These are phyloP conservation scores for Apiotrichum porosum DNA, from an alignment of 1,284 basidiomycete species.

Conservation along the genomic window DNA sequence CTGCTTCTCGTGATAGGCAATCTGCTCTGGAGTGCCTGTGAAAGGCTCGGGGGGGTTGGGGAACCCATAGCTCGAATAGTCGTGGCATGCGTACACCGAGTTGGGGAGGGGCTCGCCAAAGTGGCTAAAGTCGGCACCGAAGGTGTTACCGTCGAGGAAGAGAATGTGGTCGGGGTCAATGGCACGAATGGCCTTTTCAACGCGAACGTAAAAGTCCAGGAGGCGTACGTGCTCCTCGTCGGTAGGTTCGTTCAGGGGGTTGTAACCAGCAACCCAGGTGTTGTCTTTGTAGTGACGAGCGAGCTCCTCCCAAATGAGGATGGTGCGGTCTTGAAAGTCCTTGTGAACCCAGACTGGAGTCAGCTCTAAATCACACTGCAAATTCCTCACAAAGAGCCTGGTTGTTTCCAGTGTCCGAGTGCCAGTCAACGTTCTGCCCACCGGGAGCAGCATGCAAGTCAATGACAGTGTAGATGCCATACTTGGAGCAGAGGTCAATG, in stretches of 20 bases:
- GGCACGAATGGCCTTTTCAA: constrained; percentile 60
- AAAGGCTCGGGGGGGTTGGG: constrained; percentile 57
- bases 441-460: constrained; percentile 47
- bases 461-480: constrained; percentile 47
- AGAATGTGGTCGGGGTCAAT: constrained; percentile 62
- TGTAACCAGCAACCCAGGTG: constrained; percentile 61
- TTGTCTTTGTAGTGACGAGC: constrained; percentile 62
- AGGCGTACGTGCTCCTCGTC: constrained; percentile 54
- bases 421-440: constrained; percentile 47
- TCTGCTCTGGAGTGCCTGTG: constrained; percentile 53
- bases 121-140: constrained; percentile 65
- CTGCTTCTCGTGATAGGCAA: constrained; percentile 44
- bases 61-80: constrained; percentile 63
- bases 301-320: constrained; percentile 66
- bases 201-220: constrained; percentile 60
- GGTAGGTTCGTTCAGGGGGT: constrained; percentile 70
- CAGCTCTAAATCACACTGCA: not conserved
- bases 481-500: constrained; percentile 37
- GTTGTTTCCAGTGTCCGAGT: constrained; percentile 36
- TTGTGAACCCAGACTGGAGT: constrained; percentile 64
- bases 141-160: constrained; percentile 58
- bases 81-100: constrained; percentile 62
- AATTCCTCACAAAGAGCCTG: constrained; percentile 37
- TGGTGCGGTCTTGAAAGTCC: constrained; percentile 66
- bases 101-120: constrained; percentile 53